A percentile compares a stretch with the other conserved stretches of the same genome.
Conservation (phyloP, 345 rosid genomes). For the Moringa oleifera region DNA sequence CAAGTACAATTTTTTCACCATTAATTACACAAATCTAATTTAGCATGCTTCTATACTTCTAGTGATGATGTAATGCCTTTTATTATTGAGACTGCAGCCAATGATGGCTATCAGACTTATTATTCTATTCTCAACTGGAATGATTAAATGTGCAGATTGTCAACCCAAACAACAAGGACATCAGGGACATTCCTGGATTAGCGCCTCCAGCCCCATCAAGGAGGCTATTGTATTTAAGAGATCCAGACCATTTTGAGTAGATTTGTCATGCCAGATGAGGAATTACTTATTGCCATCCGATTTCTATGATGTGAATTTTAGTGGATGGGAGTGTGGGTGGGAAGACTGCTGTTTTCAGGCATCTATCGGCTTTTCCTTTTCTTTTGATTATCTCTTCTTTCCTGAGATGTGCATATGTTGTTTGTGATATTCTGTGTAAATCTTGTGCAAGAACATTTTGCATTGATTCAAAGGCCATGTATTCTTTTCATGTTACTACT, state of each 20-base stretch:
- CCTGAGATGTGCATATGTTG: constrained; percentile 30
- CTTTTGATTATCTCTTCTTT: constrained; percentile 8
- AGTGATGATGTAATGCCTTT: too few species aligned
- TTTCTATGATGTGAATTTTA: neutral
- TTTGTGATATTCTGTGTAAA: constrained; percentile 30
- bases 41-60: neutral
- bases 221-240: constrained; percentile 61
- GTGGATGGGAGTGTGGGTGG: constrained; percentile 12
- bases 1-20: too few species aligned
- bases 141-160: constrained; percentile 56
- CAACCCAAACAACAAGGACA: constrained; percentile 80
- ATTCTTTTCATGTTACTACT: constrained; percentile 4
- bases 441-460: constrained; percentile 21
- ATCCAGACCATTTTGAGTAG: constrained; percentile 26
- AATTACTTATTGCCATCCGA: constrained; percentile 5
- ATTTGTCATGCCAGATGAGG: constrained; percentile 4
- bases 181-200: constrained; percentile 96
- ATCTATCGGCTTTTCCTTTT: neutral
- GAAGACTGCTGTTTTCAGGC: constrained; percentile 17
- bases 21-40: too few species aligned
- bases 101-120: too few species aligned
- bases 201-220: constrained; percentile 97
- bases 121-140: constrained; percentile 4
- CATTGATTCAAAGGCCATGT: constrained; percentile 6
- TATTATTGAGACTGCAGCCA: too few species aligned